Conservation (phyloP, 2,329 filamentous ascomycete genomes). For the Trichoderma citrinoviride region DNA sequence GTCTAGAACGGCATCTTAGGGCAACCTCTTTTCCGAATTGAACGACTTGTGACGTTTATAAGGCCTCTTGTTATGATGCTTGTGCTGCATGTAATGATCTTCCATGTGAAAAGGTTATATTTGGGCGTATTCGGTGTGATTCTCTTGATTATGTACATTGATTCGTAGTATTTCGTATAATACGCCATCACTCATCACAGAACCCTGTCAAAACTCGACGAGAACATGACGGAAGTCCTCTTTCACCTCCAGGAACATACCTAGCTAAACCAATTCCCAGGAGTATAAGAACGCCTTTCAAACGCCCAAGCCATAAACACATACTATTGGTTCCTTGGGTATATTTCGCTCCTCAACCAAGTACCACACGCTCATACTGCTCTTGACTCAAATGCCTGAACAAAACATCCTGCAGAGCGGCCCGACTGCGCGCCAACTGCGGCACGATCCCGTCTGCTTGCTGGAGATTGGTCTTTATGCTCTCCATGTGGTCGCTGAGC, state of each 20-base stretch:
- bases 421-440: constrained; percentile 47
- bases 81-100: neutral
- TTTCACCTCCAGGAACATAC: neutral
- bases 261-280: neutral
- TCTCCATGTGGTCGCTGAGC: constrained; percentile 55
- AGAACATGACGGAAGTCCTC: neutral
- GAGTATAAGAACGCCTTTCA: neutral
- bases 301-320: neutral
- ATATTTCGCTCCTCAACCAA: constrained; percentile 33
- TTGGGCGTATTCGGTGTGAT: neutral
- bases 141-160: neutral
- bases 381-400: constrained; percentile 44
- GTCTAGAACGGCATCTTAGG: neutral
- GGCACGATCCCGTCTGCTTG: constrained; percentile 53
- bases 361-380: constrained; percentile 48
- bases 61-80: neutral
- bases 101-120: neutral
- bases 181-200: neutral
- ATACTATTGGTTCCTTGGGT: neutral
- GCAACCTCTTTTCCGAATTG: constrained; percentile 13
- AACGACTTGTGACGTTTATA: constrained; percentile 15
- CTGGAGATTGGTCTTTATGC: constrained; percentile 52
- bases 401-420: constrained; percentile 49
- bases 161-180: neutral
- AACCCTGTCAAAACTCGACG: neutral